Base-by-base conservation (phyloP, 441 rosid genomes). In the Pelargonium hybrid region DNA sequence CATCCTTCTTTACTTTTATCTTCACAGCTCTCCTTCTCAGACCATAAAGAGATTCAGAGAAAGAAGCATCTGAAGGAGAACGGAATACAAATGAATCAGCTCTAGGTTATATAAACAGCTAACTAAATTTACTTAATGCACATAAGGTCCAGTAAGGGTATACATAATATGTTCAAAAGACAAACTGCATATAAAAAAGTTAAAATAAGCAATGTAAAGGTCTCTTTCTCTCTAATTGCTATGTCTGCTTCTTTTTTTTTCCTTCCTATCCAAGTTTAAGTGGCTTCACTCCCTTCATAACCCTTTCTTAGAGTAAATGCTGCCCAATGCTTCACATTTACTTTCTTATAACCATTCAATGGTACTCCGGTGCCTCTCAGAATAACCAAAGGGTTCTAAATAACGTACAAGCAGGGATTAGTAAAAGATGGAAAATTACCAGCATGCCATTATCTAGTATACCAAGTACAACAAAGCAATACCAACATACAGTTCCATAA, bases 21-120 rank as follows among this genome's bases (percentile, higher is more conserved):
- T 78, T 86, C 75, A 76, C 87, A 6, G 93, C 83, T 85, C 94
- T 87, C 82, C 99, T 92, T 81, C 98, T 85, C 82, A 94, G 82
- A 31, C 99, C 99, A 81, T 94, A 94, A 25, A 94, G 84, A 63
- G 98, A 89, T 76, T 90, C 99, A 59, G 99, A 79, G 82, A 94
- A 94, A 9, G 98, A 94, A 77, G 96, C 97, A 85, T 94, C 99
- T 94, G 85, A 65, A 79, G 62, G 74, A 69, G 54, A 77, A 78
- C 9, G 48, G 50, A 56, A 70, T 11, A 26, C 10, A 64, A 54
- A 69, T 62, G 71, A 70, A 66, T 47, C 26, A 76, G 14, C 18
- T 11, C 57, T 5, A 26, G 17, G 52, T 20, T 11, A 31, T 73
- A 54, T 14, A 5, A 26, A 6, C 34, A 21, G 13, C 64, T 7